These are phyloP conservation scores for Apiospora rasikravindrae DNA, from an alignment of 2,329 filamentous ascomycete genomes.

Conservation along the genomic window DNA sequence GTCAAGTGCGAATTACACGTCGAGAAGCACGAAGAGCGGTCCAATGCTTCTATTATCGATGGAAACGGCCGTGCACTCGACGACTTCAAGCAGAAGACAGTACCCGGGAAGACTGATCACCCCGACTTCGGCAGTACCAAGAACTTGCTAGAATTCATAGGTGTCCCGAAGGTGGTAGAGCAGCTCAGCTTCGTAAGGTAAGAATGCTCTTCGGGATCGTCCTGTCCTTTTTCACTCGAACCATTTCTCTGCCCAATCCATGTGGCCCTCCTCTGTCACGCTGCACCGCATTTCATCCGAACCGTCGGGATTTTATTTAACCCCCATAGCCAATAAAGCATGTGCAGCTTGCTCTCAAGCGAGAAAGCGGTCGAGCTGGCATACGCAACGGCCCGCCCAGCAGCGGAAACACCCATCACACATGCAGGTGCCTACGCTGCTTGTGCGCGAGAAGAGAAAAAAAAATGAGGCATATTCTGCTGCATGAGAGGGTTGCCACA, in stretches of 20 bases:
- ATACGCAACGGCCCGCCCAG: constrained; percentile 35
- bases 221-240: constrained; percentile 19
- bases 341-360: constrained; percentile 27
- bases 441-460: background rate
- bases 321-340: constrained; percentile 27
- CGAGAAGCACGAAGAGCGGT: constrained; percentile 59
- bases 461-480: background rate
- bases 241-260: constrained; percentile 20
- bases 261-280: constrained; percentile 23
- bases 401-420: constrained; percentile 17
- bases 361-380: constrained; percentile 31
- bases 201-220: constrained; percentile 39
- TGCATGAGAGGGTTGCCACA: background rate
- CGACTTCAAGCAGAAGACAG: constrained; percentile 65
- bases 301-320: constrained; percentile 25
- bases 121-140: constrained; percentile 65
- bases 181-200: constrained; percentile 76
- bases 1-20: constrained; percentile 83
- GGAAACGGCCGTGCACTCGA: constrained; percentile 58
- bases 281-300: constrained; percentile 28
- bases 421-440: background rate
- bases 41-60: constrained; percentile 35
- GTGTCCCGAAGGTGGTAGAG: constrained; percentile 65
- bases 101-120: constrained; percentile 60
- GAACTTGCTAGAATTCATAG: constrained; percentile 62